Evolutionary conservation across 1,284 basidiomycete genomes (phyloP).

Genomic region (Pterulicium gracile): DNA sequence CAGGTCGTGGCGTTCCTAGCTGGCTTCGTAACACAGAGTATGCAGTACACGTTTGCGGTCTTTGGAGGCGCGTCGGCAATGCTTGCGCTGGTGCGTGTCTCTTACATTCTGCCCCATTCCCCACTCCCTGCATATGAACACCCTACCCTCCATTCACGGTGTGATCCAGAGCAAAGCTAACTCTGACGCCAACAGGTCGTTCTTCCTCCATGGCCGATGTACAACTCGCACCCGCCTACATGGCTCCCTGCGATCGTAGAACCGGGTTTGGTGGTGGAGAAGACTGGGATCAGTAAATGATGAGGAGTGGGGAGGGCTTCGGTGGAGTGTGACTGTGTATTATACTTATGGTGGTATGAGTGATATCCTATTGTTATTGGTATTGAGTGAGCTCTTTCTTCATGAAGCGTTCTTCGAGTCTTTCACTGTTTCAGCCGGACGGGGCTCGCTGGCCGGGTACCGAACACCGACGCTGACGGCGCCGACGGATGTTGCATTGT

Average conservation of each 20-base stretch:
- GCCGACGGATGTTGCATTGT: too few species aligned
- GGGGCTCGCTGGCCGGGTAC: too few species aligned
- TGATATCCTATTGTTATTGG: too few species aligned
- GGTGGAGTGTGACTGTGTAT: too few species aligned
- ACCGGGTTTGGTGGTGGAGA: too few species aligned
- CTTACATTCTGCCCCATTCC: neutral
- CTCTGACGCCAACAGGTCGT: conserved; percentile 29
- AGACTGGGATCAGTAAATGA: too few species aligned
- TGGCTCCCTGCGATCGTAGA: conserved; percentile 49
- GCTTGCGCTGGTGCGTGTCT: conserved; percentile 45
- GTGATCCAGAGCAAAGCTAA: conserved; percentile 1
- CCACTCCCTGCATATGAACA: neutral
- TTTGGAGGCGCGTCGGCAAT: conserved; percentile 35
- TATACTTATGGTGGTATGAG: too few species aligned
- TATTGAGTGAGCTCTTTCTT: too few species aligned
- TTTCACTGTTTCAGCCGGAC: too few species aligned
- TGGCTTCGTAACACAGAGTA: conserved; percentile 50
- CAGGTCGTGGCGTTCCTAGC: conserved; percentile 54
- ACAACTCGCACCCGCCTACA: conserved; percentile 49
- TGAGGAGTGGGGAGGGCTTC: too few species aligned
- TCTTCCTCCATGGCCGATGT: conserved; percentile 63
- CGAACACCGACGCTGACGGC: too few species aligned
- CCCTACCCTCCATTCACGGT: conserved; percentile 3
- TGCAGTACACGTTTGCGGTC: conserved; percentile 46
- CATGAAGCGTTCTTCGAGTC: too few species aligned